Percentiles rank a stretch among this genome's conserved stretches.
Conservation (phyloP, 371 early-diverging fungal species). For the Dipsacomyces acuminosporus region DNA sequence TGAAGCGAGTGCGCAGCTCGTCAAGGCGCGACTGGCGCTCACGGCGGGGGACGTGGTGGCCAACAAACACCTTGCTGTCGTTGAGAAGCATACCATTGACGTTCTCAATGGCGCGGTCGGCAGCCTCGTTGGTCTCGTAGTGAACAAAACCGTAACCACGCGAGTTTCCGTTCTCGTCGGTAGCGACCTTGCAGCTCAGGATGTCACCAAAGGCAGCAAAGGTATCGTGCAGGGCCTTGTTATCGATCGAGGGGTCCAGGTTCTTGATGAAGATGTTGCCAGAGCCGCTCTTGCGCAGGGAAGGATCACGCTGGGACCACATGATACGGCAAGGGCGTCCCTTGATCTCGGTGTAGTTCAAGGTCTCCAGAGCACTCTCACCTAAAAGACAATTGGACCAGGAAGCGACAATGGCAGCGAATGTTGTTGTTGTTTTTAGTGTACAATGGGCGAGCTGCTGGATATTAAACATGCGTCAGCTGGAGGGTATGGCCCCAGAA, state of each 20-base stretch:
- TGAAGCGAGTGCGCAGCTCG: constrained; percentile 85
- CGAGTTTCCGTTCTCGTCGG: constrained; percentile 75
- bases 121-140: constrained; percentile 94
- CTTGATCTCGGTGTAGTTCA: constrained; percentile 94
- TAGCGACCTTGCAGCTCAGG: constrained; percentile 97
- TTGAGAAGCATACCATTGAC: constrained; percentile 99
- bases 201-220: constrained; percentile 99
- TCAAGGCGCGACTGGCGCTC: constrained; percentile 93
- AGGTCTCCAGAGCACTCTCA: constrained; percentile 87
- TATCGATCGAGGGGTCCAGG: constrained; percentile 93
- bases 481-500: too few species aligned
- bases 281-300: constrained; percentile 84
- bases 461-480: too few species aligned
- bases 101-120: constrained; percentile 93
- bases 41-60: constrained; percentile 86
- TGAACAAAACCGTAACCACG: constrained; percentile 99
- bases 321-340: constrained; percentile 96
- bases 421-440: too few species aligned
- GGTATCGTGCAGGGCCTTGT: constrained; percentile 98
- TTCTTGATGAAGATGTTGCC: constrained; percentile 99
- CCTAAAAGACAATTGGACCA: too few species aligned
- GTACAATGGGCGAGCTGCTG: too few species aligned
- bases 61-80: constrained; percentile 92
- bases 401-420: too few species aligned
- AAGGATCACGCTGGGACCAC: constrained; percentile 99